Base-by-base conservation (phyloP, 257 asterid genomes). In the Marsdenia floribunda region DNA sequence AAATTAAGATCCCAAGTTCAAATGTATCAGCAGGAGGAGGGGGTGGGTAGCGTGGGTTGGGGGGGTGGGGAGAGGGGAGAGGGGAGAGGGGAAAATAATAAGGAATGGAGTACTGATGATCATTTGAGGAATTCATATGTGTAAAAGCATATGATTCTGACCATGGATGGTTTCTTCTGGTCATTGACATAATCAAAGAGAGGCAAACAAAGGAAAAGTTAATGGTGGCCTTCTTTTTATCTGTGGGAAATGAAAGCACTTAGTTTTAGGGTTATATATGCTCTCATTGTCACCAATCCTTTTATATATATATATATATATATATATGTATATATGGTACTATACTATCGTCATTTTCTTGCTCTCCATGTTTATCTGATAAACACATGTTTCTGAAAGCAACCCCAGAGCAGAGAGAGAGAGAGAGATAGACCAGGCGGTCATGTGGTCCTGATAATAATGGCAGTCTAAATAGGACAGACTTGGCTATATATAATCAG, bases 201-300 rank as follows among this genome's bases (percentile, higher is more conserved):
- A 37, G 15, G 42, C 6, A 12, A 60, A 38, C 33, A 38, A 26
- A 16, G 60, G 60, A 54, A 59, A 60, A 60, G 67, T 60, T 60
- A 60, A 63, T 35, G 69, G 50, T 65, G 70, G 3, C 29, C 70
- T 65, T 54, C 49, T 38, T 24, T 65, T 65, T 38, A 38, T 65
- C 13, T 65, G 70, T 65, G 70, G 70, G 70, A 65, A 65, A 65
- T 65, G 70, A 65, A 38, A 65, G 70, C 70, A 65, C 70, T 38
- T 65, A 35, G 19, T 65, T 64, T 65, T 63, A 33, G 69, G 70
- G 70, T 65, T 63, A 61, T 65, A 16, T 35, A 65, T 65, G 70
- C 70, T 65, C 70, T 65, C 70, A 65, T 19, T 37, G 70, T 65
- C 49, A 65, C 70, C 70, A 65, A 65, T 35, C 46, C 69, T 63